Conservation (phyloP, 495 filamentous ascomycete species). For the Aspergillus taichungensis region DNA sequence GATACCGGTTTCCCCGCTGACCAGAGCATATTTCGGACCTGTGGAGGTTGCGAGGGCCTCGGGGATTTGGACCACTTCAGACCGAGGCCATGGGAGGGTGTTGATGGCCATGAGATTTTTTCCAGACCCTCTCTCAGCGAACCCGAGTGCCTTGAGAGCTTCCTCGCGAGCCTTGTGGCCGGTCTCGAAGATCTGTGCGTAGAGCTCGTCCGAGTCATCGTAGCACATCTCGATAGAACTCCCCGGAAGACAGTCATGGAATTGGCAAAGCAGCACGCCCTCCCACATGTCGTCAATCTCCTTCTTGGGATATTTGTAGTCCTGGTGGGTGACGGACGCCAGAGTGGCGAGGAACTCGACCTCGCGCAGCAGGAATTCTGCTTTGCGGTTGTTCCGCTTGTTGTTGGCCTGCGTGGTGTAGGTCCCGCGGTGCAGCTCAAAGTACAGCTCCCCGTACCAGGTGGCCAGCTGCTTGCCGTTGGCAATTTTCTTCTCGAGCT, state of each 20-base stretch:
- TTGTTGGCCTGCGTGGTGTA: conserved; percentile 98
- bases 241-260: conserved; percentile 96
- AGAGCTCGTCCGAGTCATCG: conserved; percentile 82
- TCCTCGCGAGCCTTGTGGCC: conserved; percentile 63
- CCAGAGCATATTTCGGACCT: conserved; percentile 37
- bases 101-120: conserved; percentile 53
- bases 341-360: conserved; percentile 83
- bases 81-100: conserved; percentile 74
- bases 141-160: conserved; percentile 57
- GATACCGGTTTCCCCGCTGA: conserved; percentile 35
- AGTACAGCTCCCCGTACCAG: conserved; percentile 97
- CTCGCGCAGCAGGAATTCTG: conserved; percentile 77
- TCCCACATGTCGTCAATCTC: conserved; percentile 95
- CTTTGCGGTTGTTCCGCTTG: conserved; percentile 82
- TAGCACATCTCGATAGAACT: conserved; percentile 96
- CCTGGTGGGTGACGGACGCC: conserved; percentile 58
- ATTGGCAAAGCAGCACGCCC: conserved; percentile 74
- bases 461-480: conserved; percentile 76
- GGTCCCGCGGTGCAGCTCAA: conserved; percentile 91
- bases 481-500: conserved; percentile 61
- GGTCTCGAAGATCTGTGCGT: conserved; percentile 70
- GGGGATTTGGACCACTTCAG: conserved; percentile 59
- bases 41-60: conserved; percentile 15
- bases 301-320: conserved; percentile 84
- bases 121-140: conserved; percentile 28